Base-by-base conservation (phyloP, 2,329 filamentous ascomycete genomes). In the Xylariaceae sp. region DNA sequence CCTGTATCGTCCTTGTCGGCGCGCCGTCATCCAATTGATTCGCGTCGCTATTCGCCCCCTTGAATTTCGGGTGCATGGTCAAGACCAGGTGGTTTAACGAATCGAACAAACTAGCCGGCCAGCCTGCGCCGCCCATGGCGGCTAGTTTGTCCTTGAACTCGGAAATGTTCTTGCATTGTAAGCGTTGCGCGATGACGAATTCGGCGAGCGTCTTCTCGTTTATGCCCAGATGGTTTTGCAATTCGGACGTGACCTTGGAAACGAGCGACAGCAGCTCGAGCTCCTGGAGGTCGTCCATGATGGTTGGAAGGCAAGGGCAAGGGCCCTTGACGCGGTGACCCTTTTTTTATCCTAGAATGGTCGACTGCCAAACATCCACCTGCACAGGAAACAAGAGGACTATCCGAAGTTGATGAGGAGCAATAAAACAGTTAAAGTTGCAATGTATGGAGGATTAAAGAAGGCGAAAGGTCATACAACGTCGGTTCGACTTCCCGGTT, bases 171-270 rank as follows among this genome's bases (percentile, higher is more conserved):
- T 80, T 81, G 77, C 86, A 89, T 81, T 92, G 84, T 72, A 88
- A 76, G 69, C 96, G 90, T 72, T 96, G 89, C 62, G 89, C 89
- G 71, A 99, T 96, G 69, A 99, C 86, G 72, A 96, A 99, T 75
- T 99, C 94, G 67, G 94, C 92, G 30, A 99, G 85, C 4, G 91
- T 96, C 76, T 96, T 97, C 76, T 99, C 92, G 72, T 84, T 89
- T 68, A 97, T 86, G 58, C 92, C 91, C 61, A 97, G 77, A 76
- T 99, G 90, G 71, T 99, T 99, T 69, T 96, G 88, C 56, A 99
- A 82, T 75, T 99, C 94, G 15, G 89, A 93, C 11, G 92, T 92
- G 68, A 99, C 91, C 74, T 93, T 96, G 54, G 91, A 94, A 58
- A 97, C 92, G 70, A 99, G 87, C 69, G 92, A 96, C 56, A 99